Percentiles rank a stretch among this genome's conserved stretches.
Evolutionary conservation across 805 yeast species (phyloP).

Genomic region (Candida boleticola): DNA sequence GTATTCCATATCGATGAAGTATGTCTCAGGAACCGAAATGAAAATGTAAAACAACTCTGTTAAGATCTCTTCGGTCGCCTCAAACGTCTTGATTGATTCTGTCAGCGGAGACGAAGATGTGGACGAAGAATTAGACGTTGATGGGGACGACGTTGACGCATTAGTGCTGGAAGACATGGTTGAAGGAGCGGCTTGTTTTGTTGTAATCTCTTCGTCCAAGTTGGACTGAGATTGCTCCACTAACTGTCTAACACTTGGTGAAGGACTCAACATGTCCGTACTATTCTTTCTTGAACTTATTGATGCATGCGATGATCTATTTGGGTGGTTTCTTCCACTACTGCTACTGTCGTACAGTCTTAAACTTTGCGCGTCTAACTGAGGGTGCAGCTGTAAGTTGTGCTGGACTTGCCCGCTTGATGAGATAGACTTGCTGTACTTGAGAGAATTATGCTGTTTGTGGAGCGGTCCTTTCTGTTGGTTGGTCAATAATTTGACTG

Average conservation of each 20-base stretch:
- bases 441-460: neutral
- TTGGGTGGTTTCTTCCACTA: neutral
- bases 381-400: neutral
- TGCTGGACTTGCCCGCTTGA: neutral
- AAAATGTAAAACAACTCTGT: conserved; percentile 33
- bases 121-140: neutral
- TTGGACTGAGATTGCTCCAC: neutral
- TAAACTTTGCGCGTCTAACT: neutral
- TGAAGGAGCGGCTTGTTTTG: neutral
- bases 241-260: neutral
- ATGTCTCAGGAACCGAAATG: conserved; percentile 30
- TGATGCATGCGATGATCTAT: neutral
- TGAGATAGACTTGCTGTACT: neutral
- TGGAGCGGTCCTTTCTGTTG: neutral
- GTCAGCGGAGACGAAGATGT: neutral
- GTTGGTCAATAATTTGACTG: conserved; percentile 22
- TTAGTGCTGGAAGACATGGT: neutral
- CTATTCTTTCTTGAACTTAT: conserved; percentile 1
- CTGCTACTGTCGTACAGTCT: neutral
- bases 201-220: neutral
- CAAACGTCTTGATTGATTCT: conserved; percentile 7
- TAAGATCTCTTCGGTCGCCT: conserved; percentile 27
- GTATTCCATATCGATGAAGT: conserved; percentile 26
- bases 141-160: neutral
- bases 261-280: neutral